Evolutionary conservation across 2,329 filamentous ascomycete species (phyloP).

Genomic region (Epichloe festucae): DNA sequence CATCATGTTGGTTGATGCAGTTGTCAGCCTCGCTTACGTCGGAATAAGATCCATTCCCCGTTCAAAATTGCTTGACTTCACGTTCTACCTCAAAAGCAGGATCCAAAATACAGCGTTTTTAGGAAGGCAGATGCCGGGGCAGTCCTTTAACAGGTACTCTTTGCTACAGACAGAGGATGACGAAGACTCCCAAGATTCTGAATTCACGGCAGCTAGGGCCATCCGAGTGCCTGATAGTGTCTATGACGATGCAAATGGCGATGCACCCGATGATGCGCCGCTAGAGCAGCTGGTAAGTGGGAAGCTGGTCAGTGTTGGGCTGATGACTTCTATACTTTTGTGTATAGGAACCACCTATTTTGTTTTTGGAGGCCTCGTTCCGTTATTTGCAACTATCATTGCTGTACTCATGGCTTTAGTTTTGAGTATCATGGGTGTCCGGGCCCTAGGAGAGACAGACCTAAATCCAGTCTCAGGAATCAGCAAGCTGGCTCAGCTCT

Average conservation of each 20-base stretch:
- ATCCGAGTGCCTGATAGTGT: background rate
- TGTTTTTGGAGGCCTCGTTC: conserved; percentile 73
- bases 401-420: conserved; percentile 77
- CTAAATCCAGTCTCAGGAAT: conserved; percentile 94
- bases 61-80: conserved; percentile 17
- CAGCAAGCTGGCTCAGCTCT: conserved; percentile 87
- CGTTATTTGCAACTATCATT: conserved; percentile 59
- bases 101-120: background rate
- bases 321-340: conserved; percentile 62
- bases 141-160: conserved; percentile 12
- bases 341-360: conserved; percentile 73
- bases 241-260: conserved; percentile 10
- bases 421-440: conserved; percentile 60
- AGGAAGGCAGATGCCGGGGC: background rate
- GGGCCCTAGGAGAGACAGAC: conserved; percentile 69
- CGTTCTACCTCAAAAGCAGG: background rate
- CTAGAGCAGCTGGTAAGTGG: conserved; percentile 67
- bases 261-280: conserved; percentile 64
- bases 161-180: conserved; percentile 8
- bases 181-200: background rate
- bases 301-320: conserved; percentile 58
- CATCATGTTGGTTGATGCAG: conserved; percentile 90
- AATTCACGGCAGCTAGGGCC: background rate
- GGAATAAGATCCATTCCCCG: conserved; percentile 40
- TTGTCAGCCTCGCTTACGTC: conserved; percentile 77